These are phyloP conservation scores for Choiromyces venosus DNA, from an alignment of 495 filamentous ascomycete species.

Conservation along the genomic window DNA sequence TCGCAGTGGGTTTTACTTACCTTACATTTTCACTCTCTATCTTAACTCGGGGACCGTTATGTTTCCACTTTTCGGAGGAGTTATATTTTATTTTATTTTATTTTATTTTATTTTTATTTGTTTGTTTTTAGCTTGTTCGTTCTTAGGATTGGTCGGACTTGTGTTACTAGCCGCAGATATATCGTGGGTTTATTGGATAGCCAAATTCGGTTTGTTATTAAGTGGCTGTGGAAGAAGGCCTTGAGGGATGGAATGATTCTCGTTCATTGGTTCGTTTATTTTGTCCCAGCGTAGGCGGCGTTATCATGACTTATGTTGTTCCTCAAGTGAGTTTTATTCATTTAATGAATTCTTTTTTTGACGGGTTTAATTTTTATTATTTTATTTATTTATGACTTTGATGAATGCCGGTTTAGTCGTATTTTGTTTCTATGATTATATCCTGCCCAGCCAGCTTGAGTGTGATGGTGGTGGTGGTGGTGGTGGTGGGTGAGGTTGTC, in stretches of 20 bases:
- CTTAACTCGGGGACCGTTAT: too few relatives aligned
- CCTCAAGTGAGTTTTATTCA: background rate
- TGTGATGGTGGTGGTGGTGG: too few relatives aligned
- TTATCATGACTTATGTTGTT: background rate
- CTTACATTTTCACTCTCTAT: too few relatives aligned
- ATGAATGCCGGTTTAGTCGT: background rate
- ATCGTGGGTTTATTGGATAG: background rate
- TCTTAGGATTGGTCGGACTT: background rate
- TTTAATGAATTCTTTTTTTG: background rate
- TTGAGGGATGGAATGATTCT: background rate
- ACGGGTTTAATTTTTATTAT: background rate
- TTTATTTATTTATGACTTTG: background rate
- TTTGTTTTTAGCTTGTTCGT: too few relatives aligned
- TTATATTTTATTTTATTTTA: too few relatives aligned
- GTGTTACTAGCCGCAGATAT: background rate
- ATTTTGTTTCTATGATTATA: background rate
- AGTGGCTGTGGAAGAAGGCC: background rate
- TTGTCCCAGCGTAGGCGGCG: background rate
- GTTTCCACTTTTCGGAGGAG: too few relatives aligned
- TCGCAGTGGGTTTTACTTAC: too few relatives aligned
- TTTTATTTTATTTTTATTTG: too few relatives aligned
- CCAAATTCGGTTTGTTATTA: background rate
- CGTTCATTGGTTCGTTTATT: background rate
- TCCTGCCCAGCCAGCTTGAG: background rate
- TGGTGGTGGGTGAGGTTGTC: too few relatives aligned